Percentiles rank a stretch among this genome's conserved stretches.
These are phyloP conservation scores for Mrakia gelida DNA, from an alignment of 768 basidiomycete genomes.

Conservation along the genomic window DNA sequence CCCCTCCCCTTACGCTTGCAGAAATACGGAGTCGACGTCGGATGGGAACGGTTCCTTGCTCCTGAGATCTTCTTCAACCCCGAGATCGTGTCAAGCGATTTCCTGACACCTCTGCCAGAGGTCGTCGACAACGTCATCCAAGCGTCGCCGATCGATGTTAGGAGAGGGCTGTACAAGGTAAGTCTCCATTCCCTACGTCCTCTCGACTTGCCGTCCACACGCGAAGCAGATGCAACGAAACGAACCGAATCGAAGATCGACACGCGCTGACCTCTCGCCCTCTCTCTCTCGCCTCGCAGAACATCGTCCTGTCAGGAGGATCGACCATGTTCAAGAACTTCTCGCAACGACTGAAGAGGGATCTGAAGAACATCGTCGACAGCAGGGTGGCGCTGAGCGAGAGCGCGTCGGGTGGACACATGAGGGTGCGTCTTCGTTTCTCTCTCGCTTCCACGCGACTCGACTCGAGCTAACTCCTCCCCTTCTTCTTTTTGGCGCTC, in stretches of 20 bases:
- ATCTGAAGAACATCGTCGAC: constrained; percentile 90
- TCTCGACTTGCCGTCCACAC: neutral
- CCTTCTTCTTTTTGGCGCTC: neutral
- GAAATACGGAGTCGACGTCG: constrained; percentile 93
- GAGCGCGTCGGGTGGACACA: constrained; percentile 64
- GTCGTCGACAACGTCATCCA: constrained; percentile 96
- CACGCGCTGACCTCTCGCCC: neutral
- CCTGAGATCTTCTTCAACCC: constrained; percentile 99
- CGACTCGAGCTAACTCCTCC: too few relatives aligned
- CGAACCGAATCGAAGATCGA: too few relatives aligned
- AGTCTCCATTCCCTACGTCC: constrained; percentile 22
- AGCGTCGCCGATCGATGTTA: constrained; percentile 91
- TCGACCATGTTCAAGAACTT: constrained; percentile 99
- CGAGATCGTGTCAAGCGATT: constrained; percentile 95
- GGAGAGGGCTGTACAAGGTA: constrained; percentile 93
- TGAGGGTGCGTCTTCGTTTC: constrained; percentile 56
- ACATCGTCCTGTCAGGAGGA: constrained; percentile 94
- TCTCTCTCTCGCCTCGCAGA: constrained; percentile 52
- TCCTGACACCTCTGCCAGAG: constrained; percentile 90
- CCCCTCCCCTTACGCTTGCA: constrained; percentile 41
- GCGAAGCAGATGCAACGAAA: neutral
- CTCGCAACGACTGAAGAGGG: constrained; percentile 91
- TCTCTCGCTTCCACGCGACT: neutral
- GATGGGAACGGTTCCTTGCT: constrained; percentile 97
- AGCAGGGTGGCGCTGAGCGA: constrained; percentile 75